These are phyloP conservation scores for Nitzschia palea DNA, from an alignment of 108 stramenopile species.

Conservation along the genomic window DNA sequence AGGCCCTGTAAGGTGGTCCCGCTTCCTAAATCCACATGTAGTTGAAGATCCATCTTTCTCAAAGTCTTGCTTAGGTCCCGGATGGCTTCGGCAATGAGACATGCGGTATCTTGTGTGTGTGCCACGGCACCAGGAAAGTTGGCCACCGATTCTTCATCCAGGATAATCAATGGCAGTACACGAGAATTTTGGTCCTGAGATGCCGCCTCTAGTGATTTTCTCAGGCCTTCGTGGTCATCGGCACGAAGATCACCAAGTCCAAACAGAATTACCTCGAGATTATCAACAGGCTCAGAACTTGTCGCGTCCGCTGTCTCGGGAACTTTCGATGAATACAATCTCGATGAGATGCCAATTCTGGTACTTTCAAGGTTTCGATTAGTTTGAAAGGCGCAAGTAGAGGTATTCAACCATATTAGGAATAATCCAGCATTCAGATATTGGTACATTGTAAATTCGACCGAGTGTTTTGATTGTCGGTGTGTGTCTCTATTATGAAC, in stretches of 20 bases:
- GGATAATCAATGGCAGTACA: constrained; percentile 39
- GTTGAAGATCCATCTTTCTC: constrained; percentile 8
- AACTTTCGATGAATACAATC: too few relatives aligned
- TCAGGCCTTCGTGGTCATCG: constrained; percentile 50
- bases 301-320: too few relatives aligned
- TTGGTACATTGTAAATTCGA: too few relatives aligned
- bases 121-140: constrained; percentile 39
- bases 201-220: constrained; percentile 12
- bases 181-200: constrained; percentile 1
- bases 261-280: constrained; percentile 47
- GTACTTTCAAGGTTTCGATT: too few relatives aligned
- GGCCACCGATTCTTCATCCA: constrained; percentile 25
- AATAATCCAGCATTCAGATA: too few relatives aligned
- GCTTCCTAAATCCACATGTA: constrained; percentile 25
- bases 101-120: constrained; percentile 44
- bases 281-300: too few relatives aligned
- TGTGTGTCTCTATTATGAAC: too few relatives aligned
- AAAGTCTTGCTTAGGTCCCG: constrained; percentile 17
- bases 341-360: too few relatives aligned
- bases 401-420: too few relatives aligned
- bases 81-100: constrained; percentile 20
- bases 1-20: background rate
- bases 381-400: too few relatives aligned
- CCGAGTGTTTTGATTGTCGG: too few relatives aligned
- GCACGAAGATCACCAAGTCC: constrained; percentile 53